Percentiles rank a stretch among this genome's conserved stretches.
These are phyloP conservation scores for Lachancea meyersii DNA, from an alignment of 805 yeast genomes.

Conservation along the genomic window DNA sequence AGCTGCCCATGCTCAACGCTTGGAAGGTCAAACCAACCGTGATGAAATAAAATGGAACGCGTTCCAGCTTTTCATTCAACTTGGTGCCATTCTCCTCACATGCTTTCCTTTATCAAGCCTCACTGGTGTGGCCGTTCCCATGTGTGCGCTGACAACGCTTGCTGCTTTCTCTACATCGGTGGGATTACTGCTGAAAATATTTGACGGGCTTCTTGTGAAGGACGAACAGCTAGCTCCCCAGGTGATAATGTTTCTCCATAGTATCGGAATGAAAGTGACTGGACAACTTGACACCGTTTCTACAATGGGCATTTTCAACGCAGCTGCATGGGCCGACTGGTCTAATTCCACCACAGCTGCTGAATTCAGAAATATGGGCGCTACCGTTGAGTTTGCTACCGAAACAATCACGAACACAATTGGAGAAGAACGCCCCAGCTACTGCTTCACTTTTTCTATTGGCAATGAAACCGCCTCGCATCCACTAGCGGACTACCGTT, in stretches of 20 bases:
- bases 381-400: not conserved
- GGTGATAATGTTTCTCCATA: slow-evolving; percentile 1
- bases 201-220: slow-evolving; percentile 7
- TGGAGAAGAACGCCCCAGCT: slow-evolving; percentile 3
- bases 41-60: slow-evolving; percentile 7
- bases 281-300: not conserved
- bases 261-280: slow-evolving; percentile 1
- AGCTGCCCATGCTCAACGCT: not conserved
- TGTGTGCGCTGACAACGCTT: slow-evolving; percentile 7
- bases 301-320: not conserved
- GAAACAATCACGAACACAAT: not conserved
- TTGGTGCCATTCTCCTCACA: slow-evolving; percentile 5
- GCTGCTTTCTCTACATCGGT: slow-evolving; percentile 6
- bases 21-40: slow-evolving; percentile 1
- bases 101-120: slow-evolving; percentile 7
- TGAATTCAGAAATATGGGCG: not conserved
- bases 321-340: slow-evolving; percentile 4
- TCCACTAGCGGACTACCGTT: not conserved
- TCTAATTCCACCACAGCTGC: not conserved
- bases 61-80: slow-evolving; percentile 4
- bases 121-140: slow-evolving; percentile 6
- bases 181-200: slow-evolving; percentile 3
- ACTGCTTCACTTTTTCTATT: slow-evolving; percentile 2
- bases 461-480: not conserved
- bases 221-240: slow-evolving; percentile 2